phyloP scores from a whole-genome alignment of 371 early-diverging fungal species.

The Mucor lusitanicus region DNA sequence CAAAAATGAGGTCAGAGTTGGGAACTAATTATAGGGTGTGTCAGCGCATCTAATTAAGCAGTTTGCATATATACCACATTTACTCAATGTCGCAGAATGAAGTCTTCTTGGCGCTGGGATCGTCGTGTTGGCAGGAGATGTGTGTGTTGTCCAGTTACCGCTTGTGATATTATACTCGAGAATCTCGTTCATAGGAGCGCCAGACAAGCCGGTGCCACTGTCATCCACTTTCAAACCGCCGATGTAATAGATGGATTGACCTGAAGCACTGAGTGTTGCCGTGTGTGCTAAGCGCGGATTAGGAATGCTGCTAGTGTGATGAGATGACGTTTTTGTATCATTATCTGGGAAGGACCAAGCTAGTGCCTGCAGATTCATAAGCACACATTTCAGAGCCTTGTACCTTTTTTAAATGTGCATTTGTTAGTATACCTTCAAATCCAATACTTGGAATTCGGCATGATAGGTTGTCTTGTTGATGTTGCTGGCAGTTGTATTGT shows the following conservation, averaged over 20 bases:
- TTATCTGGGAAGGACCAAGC: constrained; percentile 6
- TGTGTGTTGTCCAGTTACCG: constrained; percentile 9
- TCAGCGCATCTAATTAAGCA: too few species aligned
- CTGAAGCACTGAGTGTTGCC: constrained; percentile 12
- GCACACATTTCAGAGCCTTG: too few species aligned
- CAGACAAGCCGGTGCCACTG: background rate
- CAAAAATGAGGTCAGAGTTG: constrained; percentile 12
- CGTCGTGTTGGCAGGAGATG: background rate
- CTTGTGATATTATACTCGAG: constrained; percentile 9
- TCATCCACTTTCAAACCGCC: constrained; percentile 15
- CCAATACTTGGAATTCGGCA: constrained; percentile 8
- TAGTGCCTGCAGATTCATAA: background rate
- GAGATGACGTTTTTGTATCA: background rate
- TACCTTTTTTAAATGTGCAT: background rate
- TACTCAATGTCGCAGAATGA: constrained; percentile 21
- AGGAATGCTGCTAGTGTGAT: background rate
- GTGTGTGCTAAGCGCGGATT: constrained; percentile 18
- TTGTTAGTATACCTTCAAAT: constrained; percentile 9
- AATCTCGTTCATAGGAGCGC: constrained; percentile 18
- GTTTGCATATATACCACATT: background rate
- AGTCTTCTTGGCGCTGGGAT: constrained; percentile 23
- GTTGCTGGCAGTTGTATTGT: constrained; percentile 13
- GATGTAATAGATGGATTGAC: constrained; percentile 16
- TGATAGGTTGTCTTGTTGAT: constrained; percentile 10
- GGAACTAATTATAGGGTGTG: constrained; percentile 10